phyloP scores from a whole-genome alignment of 1,139 yeast genomes.

The Taphrina deformans region DNA sequence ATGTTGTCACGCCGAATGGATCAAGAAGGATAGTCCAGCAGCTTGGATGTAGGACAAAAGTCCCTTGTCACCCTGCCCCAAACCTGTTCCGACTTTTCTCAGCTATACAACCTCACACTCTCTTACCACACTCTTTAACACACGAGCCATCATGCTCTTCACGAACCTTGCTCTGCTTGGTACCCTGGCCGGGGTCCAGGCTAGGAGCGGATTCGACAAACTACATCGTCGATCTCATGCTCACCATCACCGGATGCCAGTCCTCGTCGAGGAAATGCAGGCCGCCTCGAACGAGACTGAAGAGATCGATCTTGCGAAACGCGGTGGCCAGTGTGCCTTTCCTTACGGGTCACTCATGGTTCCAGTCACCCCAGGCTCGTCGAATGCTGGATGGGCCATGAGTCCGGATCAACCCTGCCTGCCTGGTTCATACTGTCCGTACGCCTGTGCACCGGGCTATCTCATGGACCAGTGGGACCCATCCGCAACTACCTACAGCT shows the following conservation, averaged over 20 bases:
- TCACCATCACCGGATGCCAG: constrained; percentile 6
- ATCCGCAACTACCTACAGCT: constrained; percentile 78
- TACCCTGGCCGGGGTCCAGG: constrained; percentile 7
- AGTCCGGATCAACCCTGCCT: constrained; percentile 73
- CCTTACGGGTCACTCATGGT: constrained; percentile 68
- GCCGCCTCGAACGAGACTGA: constrained; percentile 13
- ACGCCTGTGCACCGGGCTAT: constrained; percentile 94
- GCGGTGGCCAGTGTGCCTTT: constrained; percentile 46
- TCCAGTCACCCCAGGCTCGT: constrained; percentile 55
- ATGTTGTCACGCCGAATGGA: neutral
- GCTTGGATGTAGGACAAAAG: neutral
- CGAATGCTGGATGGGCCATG: constrained; percentile 73
- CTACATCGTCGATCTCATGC: constrained; percentile 10
- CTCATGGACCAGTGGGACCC: constrained; percentile 95
- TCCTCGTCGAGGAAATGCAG: neutral
- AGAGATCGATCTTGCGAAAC: constrained; percentile 4
- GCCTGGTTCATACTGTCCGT: constrained; percentile 92
- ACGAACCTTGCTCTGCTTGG: constrained; percentile 9
- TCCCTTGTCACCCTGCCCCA: constrained; percentile 1
- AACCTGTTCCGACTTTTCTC: neutral
- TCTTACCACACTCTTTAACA: constrained; percentile 5
- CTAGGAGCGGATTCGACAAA: constrained; percentile 8
- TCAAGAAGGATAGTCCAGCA: neutral
- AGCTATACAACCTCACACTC: constrained; percentile 3
- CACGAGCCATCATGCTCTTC: constrained; percentile 1